Base-by-base conservation (phyloP, 1,139 yeast genomes). In the Casaregolazyma suthepensis region DNA sequence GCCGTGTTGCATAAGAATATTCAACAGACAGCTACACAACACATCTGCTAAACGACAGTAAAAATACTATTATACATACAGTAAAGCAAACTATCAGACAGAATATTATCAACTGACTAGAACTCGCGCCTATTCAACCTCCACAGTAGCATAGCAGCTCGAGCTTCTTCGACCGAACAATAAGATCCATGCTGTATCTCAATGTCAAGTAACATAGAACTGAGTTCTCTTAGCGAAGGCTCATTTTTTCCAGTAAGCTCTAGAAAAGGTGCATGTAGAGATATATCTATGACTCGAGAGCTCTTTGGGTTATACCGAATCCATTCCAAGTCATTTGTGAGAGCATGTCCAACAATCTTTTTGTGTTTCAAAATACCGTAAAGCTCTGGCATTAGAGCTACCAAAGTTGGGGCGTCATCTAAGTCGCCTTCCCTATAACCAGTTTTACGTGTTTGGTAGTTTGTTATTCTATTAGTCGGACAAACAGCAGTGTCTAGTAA, bases 361-460 rank as follows among this genome's bases (percentile, higher is more conserved):
- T 58, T 58, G 17, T 56, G 26, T 23, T 45, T 22, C 29, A 64
- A 46, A 15, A 88, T 57, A 0, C 77, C 75, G 0, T 80, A 67
- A 0, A 84, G 84, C 54, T 72, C 73, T 13, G 70, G 61, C 64
- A 85, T 95, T 0, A 94, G 95, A 35, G 80, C 80, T 57, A 78
- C 75, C 61, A 87, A 85, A 1, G 79, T 59, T 0, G 85, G 74
- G 0, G 96, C 97, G 31, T 75, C 67, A 40, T 74, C 71, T 86
- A 90, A 82, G 64, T 85, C 80, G 7, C 71, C 69, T 0, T 96
- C 87, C 1, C 83, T 75, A 2, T 91, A 81, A 15, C 98, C 98
- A 67, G 94, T 84, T n/a, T 88, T 95, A 87, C 91, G 83, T 0
- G 97, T 91, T 67, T 97, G 77, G 90, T 94, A 91, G 67, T 90